A percentile compares a stretch with the other conserved stretches of the same genome.
Evolutionary conservation across 169 alveolate genomes (phyloP).

Genomic region (Cryptosporidium xiaoi): DNA sequence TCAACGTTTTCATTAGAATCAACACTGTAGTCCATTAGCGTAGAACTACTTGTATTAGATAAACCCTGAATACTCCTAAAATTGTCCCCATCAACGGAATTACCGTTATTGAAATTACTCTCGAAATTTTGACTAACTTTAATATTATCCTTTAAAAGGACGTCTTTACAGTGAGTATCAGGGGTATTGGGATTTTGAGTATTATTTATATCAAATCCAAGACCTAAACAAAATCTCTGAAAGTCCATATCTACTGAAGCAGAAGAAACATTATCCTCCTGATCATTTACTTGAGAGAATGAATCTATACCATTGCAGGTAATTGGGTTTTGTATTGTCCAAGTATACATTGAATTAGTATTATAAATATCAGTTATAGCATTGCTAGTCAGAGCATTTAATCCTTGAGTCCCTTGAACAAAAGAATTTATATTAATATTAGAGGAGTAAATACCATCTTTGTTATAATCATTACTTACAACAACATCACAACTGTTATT

Average conservation of each 20-base stretch:
- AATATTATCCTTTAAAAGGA: conserved; percentile 6
- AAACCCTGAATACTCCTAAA: no score
- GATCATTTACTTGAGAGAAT: conserved; percentile 38
- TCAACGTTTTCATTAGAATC: no score
- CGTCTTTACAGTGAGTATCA: conserved; percentile 3
- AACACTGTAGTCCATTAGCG: no score
- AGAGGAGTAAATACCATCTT: conserved; percentile 26
- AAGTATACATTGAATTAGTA: conserved; percentile 67
- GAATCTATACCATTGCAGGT: conserved; percentile 34
- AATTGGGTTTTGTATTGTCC: conserved; percentile 70
- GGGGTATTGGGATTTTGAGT: conserved; percentile 13
- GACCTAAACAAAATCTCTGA: conserved; percentile 69
- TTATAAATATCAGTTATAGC: conserved; percentile 47
- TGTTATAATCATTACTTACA: conserved; percentile 9
- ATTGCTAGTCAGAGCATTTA: conserved; percentile 19
- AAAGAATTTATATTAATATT: conserved; percentile 33
- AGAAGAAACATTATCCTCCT: background rate
- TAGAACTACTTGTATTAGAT: background rate
- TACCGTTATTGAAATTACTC: no score
- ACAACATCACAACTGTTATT: conserved; percentile 19
- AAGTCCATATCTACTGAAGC: conserved; percentile 67
- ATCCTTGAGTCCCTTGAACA: background rate
- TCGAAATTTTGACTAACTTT: background rate
- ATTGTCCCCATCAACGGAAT: no score
- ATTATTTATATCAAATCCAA: conserved; percentile 53